Evolutionary conservation across 2,329 filamentous ascomycete genomes (phyloP).

Genomic region (Paracorniculantispora psalliotae): DNA sequence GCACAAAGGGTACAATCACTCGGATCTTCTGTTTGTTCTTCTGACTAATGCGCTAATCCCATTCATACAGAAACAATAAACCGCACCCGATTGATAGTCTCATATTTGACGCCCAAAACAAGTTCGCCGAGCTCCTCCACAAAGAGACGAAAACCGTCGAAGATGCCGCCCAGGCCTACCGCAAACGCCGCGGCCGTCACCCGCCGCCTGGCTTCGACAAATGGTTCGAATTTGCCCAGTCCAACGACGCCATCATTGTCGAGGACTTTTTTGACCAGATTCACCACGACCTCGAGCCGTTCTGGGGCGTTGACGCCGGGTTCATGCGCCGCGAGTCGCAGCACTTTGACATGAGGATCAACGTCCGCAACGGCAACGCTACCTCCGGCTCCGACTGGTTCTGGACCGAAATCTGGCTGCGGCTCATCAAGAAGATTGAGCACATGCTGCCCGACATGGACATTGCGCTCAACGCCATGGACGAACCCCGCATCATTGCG

Average conservation of each 20-base stretch:
- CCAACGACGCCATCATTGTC: conserved; percentile 49
- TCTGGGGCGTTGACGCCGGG: conserved; percentile 48
- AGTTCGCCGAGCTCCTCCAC: conserved; percentile 35
- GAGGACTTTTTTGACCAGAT: conserved; percentile 63
- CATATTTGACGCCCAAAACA: conserved; percentile 40
- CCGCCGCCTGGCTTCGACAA: conserved; percentile 58
- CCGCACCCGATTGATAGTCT: conserved; percentile 49
- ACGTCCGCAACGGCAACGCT: conserved; percentile 48
- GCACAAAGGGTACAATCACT: neutral
- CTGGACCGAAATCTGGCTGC: conserved; percentile 53
- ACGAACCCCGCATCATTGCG: conserved; percentile 60
- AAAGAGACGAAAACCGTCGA: conserved; percentile 45
- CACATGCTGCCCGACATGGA: conserved; percentile 61
- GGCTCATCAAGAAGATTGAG: conserved; percentile 49
- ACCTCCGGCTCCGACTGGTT: conserved; percentile 50
- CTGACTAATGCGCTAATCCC: neutral
- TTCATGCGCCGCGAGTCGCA: conserved; percentile 47
- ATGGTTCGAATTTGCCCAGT: conserved; percentile 53
- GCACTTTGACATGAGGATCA: conserved; percentile 58
- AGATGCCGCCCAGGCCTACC: conserved; percentile 53
- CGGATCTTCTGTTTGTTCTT: too few species aligned
- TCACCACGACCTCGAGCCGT: conserved; percentile 55
- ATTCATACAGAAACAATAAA: neutral
- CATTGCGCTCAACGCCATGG: conserved; percentile 61
- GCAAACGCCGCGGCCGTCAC: conserved; percentile 53